A percentile compares a stretch with the other conserved stretches of the same genome.
phyloP scores from a whole-genome alignment of 2,329 filamentous ascomycete species.

The Orbilia brochopaga region DNA sequence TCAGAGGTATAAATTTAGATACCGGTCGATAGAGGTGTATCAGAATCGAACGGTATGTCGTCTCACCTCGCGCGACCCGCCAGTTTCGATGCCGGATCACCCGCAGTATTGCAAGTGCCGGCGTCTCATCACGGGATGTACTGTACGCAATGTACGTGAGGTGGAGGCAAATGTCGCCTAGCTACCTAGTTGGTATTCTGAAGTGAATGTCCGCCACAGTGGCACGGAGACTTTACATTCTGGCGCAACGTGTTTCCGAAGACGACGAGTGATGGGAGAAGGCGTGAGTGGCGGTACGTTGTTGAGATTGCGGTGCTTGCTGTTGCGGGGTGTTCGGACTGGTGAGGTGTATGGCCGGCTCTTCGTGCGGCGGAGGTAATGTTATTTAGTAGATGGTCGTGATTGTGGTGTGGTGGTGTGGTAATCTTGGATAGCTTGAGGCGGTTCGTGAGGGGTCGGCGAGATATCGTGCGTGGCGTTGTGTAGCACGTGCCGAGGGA shows the following conservation, averaged over 20 bases:
- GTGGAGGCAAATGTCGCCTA: too few relatives aligned
- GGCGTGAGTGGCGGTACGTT: neutral
- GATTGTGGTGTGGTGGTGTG: neutral
- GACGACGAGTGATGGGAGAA: slow-evolving; percentile 1
- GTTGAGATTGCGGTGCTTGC: neutral
- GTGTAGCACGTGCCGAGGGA: slow-evolving; percentile 1
- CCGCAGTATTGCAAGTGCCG: neutral
- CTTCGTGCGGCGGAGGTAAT: slow-evolving; percentile 1
- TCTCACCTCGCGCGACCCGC: slow-evolving; percentile 1
- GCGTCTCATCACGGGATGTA: neutral
- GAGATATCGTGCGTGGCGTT: neutral
- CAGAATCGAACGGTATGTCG: too few relatives aligned
- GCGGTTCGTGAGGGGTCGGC: neutral
- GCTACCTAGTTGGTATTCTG: neutral
- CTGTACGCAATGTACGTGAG: too few relatives aligned
- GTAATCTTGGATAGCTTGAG: neutral
- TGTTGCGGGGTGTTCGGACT: neutral
- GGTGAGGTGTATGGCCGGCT: neutral
- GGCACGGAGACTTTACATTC: neutral
- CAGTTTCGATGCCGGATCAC: neutral
- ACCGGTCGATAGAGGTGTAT: too few relatives aligned
- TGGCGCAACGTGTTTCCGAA: neutral
- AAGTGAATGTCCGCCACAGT: neutral
- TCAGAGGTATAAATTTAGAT: too few relatives aligned
- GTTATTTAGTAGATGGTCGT: neutral